Evolutionary conservation across 768 basidiomycete species (phyloP).

Genomic region (Amanita fuliginea): DNA sequence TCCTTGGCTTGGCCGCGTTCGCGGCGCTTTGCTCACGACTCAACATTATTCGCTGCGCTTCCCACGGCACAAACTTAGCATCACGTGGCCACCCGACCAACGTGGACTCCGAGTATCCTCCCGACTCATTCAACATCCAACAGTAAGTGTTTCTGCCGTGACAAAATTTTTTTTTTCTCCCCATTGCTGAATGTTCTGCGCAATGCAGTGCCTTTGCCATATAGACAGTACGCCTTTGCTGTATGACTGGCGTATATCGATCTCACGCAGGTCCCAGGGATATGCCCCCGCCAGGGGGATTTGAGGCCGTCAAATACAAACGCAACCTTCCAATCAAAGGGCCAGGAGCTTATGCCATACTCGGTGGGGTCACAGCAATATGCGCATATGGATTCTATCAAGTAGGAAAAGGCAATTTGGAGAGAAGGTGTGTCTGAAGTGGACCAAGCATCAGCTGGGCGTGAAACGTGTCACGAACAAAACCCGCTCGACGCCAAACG

Average conservation of each 20-base stretch:
- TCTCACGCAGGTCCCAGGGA: constrained; percentile 47
- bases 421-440: constrained; percentile 65
- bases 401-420: constrained; percentile 82
- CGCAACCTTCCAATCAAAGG: constrained; percentile 88
- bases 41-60: constrained; percentile 1
- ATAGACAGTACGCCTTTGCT: constrained; percentile 46
- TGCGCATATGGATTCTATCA: constrained; percentile 91
- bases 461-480: constrained; percentile 53
- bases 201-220: constrained; percentile 43
- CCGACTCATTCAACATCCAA: constrained; percentile 2
- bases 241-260: constrained; percentile 6
- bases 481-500: constrained; percentile 63
- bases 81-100: constrained; percentile 3
- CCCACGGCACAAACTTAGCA: constrained; percentile 1
- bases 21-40: not conserved
- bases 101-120: constrained; percentile 2
- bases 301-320: constrained; percentile 89
- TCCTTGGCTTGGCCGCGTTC: not conserved
- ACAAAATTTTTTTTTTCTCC: not conserved
- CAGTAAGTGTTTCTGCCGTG: not conserved
- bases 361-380: constrained; percentile 76
- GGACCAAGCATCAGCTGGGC: constrained; percentile 41
- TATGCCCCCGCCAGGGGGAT: constrained; percentile 91
- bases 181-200: constrained; percentile 3
- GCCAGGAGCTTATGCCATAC: constrained; percentile 74